Conservation (phyloP, 345 rosid genomes). For the Garcia nutans region DNA sequence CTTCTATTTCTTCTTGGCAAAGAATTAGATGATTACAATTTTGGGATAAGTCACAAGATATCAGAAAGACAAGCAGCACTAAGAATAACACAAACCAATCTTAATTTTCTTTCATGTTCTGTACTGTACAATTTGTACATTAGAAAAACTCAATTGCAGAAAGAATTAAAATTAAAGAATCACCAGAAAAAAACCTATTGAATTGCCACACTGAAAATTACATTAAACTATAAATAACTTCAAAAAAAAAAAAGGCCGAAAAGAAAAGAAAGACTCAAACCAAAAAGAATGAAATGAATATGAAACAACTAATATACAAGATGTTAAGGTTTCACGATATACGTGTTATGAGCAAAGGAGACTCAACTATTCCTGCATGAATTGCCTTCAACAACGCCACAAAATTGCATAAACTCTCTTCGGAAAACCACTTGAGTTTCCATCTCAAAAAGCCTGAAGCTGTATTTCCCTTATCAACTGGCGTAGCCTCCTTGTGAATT, state of each 20-base stretch:
- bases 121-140: constrained; percentile 32
- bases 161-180: constrained; percentile 41
- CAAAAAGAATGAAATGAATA: constrained; percentile 52
- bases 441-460: constrained; percentile 38
- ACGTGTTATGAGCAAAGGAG: constrained; percentile 52
- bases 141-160: neutral
- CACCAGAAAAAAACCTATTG: constrained; percentile 10
- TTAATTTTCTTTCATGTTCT: neutral
- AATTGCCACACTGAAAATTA: constrained; percentile 17
- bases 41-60: neutral
- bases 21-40: neutral
- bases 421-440: constrained; percentile 70
- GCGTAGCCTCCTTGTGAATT: constrained; percentile 16
- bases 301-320: neutral
- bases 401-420: constrained; percentile 50
- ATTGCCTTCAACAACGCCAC: constrained; percentile 70
- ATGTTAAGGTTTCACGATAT: constrained; percentile 22
- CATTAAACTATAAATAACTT: neutral
- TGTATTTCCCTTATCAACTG: constrained; percentile 9
- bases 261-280: constrained; percentile 10
- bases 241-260: neutral
- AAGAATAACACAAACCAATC: neutral
- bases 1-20: neutral
- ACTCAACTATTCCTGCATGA: constrained; percentile 39
- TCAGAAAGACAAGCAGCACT: neutral